Conservation (phyloP, 2,329 filamentous ascomycete species). For the Penicillium decumbens region DNA sequence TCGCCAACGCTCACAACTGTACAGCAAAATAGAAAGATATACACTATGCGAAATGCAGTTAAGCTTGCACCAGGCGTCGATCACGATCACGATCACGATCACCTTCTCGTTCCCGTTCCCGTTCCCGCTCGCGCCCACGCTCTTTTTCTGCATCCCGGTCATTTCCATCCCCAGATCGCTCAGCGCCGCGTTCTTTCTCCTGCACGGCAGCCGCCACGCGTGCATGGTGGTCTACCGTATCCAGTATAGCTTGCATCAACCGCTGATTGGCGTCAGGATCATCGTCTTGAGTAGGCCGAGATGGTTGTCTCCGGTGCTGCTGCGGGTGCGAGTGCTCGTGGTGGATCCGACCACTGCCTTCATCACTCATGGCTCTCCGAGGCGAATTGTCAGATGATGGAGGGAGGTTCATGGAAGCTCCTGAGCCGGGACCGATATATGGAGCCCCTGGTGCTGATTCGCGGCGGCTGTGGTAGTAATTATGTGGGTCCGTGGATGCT, state of each 20-base stretch:
- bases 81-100: conserved; percentile 25
- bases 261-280: conserved; percentile 39
- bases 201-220: conserved; percentile 34
- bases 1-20: conserved; percentile 16
- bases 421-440: conserved; percentile 20
- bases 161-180: conserved; percentile 15
- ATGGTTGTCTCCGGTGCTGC: not conserved
- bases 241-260: conserved; percentile 41
- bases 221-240: conserved; percentile 40
- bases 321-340: conserved; percentile 10
- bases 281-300: conserved; percentile 27
- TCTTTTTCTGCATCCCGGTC: conserved; percentile 7
- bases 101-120: conserved; percentile 15
- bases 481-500: conserved; percentile 2
- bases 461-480: conserved; percentile 15
- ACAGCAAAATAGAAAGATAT: conserved; percentile 11
- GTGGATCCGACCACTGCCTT: conserved; percentile 17
- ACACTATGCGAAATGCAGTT: conserved; percentile 9
- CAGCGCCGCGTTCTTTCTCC: conserved; percentile 25
- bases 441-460: conserved; percentile 24
- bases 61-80: conserved; percentile 27
- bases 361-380: conserved; percentile 38
- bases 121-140: conserved; percentile 15
- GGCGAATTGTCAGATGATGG: conserved; percentile 26
- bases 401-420: conserved; percentile 18